These are phyloP conservation scores for Ophiobolus disseminans DNA, from an alignment of 2,329 filamentous ascomycete genomes.

Conservation along the genomic window DNA sequence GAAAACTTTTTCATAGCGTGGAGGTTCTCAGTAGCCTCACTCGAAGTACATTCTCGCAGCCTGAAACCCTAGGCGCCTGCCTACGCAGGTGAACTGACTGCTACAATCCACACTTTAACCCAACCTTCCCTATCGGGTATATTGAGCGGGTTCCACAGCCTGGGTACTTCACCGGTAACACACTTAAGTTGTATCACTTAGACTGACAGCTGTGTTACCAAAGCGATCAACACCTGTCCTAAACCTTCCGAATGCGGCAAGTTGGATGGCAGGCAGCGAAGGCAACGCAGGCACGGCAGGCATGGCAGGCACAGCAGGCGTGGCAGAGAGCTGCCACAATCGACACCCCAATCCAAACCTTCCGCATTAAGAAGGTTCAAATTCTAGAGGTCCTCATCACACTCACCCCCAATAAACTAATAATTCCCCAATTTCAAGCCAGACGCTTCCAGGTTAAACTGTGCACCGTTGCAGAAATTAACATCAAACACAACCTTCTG, in stretches of 20 bases:
- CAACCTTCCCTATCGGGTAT: not conserved
- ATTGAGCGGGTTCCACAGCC: too few species aligned
- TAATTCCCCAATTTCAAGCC: not conserved
- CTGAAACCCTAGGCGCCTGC: too few species aligned
- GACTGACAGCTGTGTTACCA: not conserved
- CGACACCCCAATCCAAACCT: not conserved
- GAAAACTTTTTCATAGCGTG: not conserved
- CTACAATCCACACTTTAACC: too few species aligned
- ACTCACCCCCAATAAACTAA: not conserved
- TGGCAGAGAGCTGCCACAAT: too few species aligned
- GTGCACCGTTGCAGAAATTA: too few species aligned
- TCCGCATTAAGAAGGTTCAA: not conserved
- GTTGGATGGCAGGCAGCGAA: too few species aligned
- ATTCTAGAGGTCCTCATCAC: not conserved
- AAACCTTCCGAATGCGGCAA: not conserved
- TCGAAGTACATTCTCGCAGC: too few species aligned
- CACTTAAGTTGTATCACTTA: not conserved
- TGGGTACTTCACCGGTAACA: not conserved
- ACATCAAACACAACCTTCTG: too few species aligned
- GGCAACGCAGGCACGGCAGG: too few species aligned
- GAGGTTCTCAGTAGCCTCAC: not conserved
- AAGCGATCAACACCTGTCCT: not conserved
- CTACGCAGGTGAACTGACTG: too few species aligned
- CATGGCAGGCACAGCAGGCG: too few species aligned
- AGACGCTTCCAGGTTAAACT: not conserved